Conservation (phyloP, 805 yeast species). For the Ogataea neopini region DNA sequence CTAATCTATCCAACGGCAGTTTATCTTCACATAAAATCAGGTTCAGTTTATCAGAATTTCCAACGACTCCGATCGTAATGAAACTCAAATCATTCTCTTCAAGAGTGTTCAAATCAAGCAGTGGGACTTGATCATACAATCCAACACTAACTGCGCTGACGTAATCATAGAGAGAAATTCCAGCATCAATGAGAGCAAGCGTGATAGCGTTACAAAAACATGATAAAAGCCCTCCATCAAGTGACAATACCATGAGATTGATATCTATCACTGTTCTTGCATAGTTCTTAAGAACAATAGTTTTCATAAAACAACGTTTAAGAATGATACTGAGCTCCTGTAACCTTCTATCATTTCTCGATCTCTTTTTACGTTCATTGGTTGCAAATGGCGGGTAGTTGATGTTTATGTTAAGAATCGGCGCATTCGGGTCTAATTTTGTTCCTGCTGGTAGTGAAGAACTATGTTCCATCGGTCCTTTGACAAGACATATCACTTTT, state of each 20-base stretch:
- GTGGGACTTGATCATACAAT: conserved; percentile 68
- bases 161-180: conserved; percentile 90
- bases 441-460: conserved; percentile 53
- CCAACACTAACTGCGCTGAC: conserved; percentile 82
- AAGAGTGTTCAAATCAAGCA: conserved; percentile 76
- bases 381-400: conserved; percentile 82
- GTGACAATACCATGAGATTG: conserved; percentile 73
- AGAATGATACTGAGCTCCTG: conserved; percentile 66
- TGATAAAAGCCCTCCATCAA: conserved; percentile 88
- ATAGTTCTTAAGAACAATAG: conserved; percentile 69
- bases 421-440: conserved; percentile 51
- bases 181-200: conserved; percentile 90
- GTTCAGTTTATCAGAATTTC: conserved; percentile 77
- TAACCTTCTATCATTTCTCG: conserved; percentile 66
- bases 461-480: conserved; percentile 77
- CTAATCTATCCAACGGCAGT: conserved; percentile 79
- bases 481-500: conserved; percentile 78
- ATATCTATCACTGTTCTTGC: conserved; percentile 84
- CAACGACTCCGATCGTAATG: conserved; percentile 82
- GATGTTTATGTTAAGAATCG: conserved; percentile 63
- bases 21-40: conserved; percentile 78
- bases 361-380: conserved; percentile 67
- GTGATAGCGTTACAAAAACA: conserved; percentile 83
- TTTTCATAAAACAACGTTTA: conserved; percentile 70
- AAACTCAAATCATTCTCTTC: conserved; percentile 85